Evolutionary conservation across 805 yeast genomes (phyloP), one percentile per base, ranked within the genome.

Genomic region (Komagataella populi): DNA sequence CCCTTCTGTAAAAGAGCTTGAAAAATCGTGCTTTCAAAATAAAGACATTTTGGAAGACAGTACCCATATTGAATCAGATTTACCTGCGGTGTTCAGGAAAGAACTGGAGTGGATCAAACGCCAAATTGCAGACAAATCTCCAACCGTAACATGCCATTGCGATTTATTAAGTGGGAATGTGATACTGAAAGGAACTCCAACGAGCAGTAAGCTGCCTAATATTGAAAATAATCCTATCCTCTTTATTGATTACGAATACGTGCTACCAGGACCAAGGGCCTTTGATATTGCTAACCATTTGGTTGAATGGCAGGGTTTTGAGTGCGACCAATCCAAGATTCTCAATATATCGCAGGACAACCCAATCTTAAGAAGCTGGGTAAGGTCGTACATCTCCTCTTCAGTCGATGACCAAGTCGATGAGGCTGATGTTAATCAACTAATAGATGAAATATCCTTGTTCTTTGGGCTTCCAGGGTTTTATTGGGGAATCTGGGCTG

Each of bases 401-500:
- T 55, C 57, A 4, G 51, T 50, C 4, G 50, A 63, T 43, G 43
- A 44, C 16, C 45, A 45, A 18, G 51, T 22, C 44, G 12, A 47
- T 3, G 64, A 61, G 6, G 14, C 16, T 1, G 61, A 68, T 22
- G 65, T 82, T 5, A 71, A 71, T 50, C 55, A 54, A 1, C 64
- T 84, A 30, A 74, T 84, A 18, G 63, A 68, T 10, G 90, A 84
- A 60, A 72, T 85, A 20, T 63, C 69, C 12, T 62, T 72, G 3
- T 83, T 76, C 69, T 85, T 83, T 68, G 93, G 93, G 0, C 65
- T 84, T 65, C 93, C 93, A 0, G 93, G 91, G 0, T 82, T 84
- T 59, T 84, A 83, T 62, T 84, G 93, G 93, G 90, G 91, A 1
- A 73, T 85, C 7, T 84, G 93, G 93, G 80, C 89, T 2, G 82